Conservation (phyloP, 495 filamentous ascomycete genomes). For the Tuber microsphaerosporum region DNA sequence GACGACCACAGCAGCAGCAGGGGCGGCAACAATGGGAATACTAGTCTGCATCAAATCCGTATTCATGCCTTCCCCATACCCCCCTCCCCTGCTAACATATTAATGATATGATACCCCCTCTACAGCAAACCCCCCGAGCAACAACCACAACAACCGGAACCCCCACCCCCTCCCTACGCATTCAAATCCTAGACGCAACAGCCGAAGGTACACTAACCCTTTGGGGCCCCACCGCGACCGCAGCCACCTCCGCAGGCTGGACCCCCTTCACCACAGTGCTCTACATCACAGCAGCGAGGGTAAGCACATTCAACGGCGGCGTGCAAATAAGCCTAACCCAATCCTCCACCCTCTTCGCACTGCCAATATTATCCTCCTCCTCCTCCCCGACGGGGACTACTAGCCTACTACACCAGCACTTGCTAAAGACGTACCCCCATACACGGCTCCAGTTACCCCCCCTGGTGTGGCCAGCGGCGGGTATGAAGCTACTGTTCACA, state of each 20-base stretch:
- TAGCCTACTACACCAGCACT: neutral
- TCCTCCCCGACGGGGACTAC: neutral
- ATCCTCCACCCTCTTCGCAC: neutral
- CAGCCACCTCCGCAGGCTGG: neutral
- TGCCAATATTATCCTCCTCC: neutral
- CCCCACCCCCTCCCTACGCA: neutral
- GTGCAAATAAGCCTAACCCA: neutral
- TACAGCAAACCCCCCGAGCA: neutral
- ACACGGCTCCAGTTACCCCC: neutral
- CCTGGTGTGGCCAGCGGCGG: neutral
- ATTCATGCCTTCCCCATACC: neutral
- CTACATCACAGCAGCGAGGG: neutral
- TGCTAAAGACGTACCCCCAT: neutral
- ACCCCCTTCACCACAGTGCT: neutral
- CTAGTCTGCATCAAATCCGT: slow-evolving; percentile 4
- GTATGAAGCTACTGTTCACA: neutral
- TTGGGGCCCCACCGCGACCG: neutral
- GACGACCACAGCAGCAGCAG: neutral
- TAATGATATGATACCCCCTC: no score
- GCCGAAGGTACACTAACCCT: neutral
- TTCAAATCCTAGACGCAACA: neutral
- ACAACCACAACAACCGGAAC: neutral
- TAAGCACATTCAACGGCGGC: neutral
- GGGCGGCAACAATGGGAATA: neutral
- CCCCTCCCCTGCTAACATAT: neutral